Evolutionary conservation across 2,329 filamentous ascomycete species (phyloP).

Genomic region (Cercospora citrullina): DNA sequence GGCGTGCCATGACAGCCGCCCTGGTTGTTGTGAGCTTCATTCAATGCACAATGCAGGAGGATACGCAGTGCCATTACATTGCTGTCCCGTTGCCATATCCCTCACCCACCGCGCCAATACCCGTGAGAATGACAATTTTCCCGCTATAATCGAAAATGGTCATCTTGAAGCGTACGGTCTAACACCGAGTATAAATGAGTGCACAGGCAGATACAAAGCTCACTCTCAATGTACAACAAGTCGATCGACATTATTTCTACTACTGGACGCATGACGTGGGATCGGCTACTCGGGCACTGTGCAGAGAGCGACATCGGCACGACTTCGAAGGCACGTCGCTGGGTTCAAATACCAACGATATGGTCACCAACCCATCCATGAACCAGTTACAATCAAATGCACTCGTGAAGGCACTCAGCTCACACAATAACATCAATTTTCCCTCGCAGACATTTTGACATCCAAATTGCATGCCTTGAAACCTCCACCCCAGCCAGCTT

Average conservation of each 20-base stretch:
- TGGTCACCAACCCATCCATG: background rate
- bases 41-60: background rate
- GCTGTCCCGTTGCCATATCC: slow-evolving; percentile 53
- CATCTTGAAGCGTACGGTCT: background rate
- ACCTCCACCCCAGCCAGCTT: slow-evolving; percentile 1
- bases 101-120: slow-evolving; percentile 47
- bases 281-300: background rate
- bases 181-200: background rate
- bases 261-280: background rate
- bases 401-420: background rate
- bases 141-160: slow-evolving; percentile 44
- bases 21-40: background rate
- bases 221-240: background rate
- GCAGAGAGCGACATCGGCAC: slow-evolving; percentile 2
- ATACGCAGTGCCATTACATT: slow-evolving; percentile 19
- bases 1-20: slow-evolving; percentile 47
- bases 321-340: background rate
- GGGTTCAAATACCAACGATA: background rate
- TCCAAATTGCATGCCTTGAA: background rate
- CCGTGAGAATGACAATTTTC: slow-evolving; percentile 51
- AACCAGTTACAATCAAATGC: background rate
- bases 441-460: background rate
- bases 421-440: background rate
- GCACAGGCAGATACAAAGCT: background rate
- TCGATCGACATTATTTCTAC: background rate